Conservation (phyloP, 305 asterid genomes). For the Fraxinus baroniana region DNA sequence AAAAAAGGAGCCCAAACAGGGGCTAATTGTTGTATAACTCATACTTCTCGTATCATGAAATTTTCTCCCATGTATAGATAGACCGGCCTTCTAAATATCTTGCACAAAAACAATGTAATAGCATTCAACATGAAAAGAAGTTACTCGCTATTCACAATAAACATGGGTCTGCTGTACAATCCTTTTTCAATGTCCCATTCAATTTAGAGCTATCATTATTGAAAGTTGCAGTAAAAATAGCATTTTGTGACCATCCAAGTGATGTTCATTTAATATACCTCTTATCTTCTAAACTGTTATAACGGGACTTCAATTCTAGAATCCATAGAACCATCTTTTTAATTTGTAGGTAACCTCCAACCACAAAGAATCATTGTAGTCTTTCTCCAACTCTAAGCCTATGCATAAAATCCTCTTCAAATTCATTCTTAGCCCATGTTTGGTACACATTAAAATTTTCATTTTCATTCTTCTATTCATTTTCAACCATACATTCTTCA, state of each 20-base stretch:
- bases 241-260: background rate
- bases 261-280: background rate
- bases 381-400: background rate
- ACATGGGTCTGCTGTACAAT: background rate
- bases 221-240: background rate
- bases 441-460: too few relatives aligned
- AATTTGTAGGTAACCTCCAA: background rate
- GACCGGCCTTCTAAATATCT: background rate
- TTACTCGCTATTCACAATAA: background rate
- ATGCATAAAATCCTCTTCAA: background rate
- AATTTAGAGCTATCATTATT: background rate
- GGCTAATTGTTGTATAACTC: background rate
- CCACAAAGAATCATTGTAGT: background rate
- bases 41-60: background rate
- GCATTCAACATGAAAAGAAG: background rate
- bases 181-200: background rate
- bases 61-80: background rate
- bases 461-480: too few relatives aligned
- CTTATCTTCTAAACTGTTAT: background rate
- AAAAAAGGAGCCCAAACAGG: too few relatives aligned
- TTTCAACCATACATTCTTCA: too few relatives aligned
- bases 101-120: background rate
- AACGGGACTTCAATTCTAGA: background rate
- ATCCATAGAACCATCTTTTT: background rate
- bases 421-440: background rate